A percentile compares a stretch with the other conserved stretches of the same genome.
Conservation (phyloP, 1,284 basidiomycete species). For the Ceratobasidium sp. region DNA sequence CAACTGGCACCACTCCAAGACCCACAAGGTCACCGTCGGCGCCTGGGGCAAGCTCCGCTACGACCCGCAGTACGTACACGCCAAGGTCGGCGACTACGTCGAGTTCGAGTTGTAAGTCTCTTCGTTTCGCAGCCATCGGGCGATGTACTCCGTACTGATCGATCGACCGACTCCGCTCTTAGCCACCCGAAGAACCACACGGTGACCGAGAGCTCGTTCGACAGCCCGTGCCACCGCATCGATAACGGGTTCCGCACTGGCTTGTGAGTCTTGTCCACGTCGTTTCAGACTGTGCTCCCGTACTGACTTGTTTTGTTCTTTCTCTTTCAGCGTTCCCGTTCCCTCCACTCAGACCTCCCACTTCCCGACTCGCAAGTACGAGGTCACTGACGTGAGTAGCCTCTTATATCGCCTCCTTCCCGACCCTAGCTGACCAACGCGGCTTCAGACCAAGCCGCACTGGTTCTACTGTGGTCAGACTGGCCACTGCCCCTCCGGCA, state of each 20-base stretch:
- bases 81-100: slow-evolving; percentile 5
- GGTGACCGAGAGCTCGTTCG: slow-evolving; percentile 9
- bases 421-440: background rate
- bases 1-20: slow-evolving; percentile 13
- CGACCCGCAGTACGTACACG: background rate
- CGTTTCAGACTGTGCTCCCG: background rate
- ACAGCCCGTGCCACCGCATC: background rate
- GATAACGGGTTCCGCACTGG: slow-evolving; percentile 6
- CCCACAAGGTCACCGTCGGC: slow-evolving; percentile 1
- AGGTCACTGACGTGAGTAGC: slow-evolving; percentile 5
- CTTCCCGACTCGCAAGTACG: background rate
- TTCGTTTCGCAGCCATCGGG: background rate
- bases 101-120: slow-evolving; percentile 6
- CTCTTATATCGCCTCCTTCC: background rate
- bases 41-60: background rate
- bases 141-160: background rate
- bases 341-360: background rate
- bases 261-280: background rate
- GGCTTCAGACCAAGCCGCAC: slow-evolving; percentile 12
- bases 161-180: background rate
- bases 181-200: slow-evolving; percentile 22
- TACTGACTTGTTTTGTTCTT: background rate
- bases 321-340: background rate
- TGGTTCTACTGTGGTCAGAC: slow-evolving; percentile 40
- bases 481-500: slow-evolving; percentile 11